A percentile compares a stretch with the other conserved stretches of the same genome.
These are phyloP conservation scores for Acorus gramineus DNA, from an alignment of 106 monocot genomes.

Conservation along the genomic window DNA sequence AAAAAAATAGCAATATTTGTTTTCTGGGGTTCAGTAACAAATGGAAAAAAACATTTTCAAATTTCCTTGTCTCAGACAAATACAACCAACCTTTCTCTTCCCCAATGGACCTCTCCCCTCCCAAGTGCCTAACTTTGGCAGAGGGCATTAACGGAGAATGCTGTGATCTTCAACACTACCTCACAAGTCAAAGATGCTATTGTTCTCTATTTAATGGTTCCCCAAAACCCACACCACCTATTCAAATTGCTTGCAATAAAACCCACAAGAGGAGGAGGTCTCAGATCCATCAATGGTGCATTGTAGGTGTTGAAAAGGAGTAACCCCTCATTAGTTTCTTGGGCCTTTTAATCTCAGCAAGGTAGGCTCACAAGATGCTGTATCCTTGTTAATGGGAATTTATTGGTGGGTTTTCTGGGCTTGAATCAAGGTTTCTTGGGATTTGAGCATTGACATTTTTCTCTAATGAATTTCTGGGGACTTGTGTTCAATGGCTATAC, in stretches of 20 bases:
- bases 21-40: too few relatives aligned
- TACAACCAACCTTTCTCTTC: neutral
- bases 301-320: neutral
- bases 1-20: too few relatives aligned
- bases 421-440: too few relatives aligned
- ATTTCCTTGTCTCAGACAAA: neutral
- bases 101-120: too few relatives aligned
- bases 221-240: neutral
- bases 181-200: slow-evolving; percentile 14
- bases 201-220: neutral
- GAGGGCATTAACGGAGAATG: neutral
- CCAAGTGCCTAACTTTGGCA: neutral
- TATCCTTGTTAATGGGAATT: too few relatives aligned
- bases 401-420: too few relatives aligned
- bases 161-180: neutral
- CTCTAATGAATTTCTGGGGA: too few relatives aligned
- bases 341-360: neutral
- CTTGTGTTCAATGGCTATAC: too few relatives aligned
- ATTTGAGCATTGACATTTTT: too few relatives aligned
- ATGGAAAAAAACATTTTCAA: neutral
- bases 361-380: neutral
- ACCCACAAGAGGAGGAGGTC: neutral
- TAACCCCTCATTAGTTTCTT: neutral
- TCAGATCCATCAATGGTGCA: slow-evolving; percentile 9
- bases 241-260: slow-evolving; percentile 1